Percentiles rank a stretch among this genome's conserved stretches.
phyloP scores from a whole-genome alignment of 306 rosid species.

The Cyclanthera cordifolia region DNA sequence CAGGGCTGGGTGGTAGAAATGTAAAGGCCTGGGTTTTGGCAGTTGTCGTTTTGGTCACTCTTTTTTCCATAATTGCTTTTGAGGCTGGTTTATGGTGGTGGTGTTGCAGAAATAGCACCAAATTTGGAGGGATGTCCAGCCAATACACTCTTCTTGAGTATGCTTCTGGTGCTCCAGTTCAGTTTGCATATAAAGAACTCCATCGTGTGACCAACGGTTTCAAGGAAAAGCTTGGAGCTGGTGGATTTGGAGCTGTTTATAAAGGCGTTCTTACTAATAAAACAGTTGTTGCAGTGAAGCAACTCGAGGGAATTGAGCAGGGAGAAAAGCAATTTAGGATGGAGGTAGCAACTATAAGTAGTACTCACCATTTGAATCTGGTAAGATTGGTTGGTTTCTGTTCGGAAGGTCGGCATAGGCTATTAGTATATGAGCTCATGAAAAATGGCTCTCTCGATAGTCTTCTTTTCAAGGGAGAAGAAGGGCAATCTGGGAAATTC shows the following conservation, averaged over 20 bases:
- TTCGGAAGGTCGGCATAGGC: constrained; percentile 75
- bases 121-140: constrained; percentile 47
- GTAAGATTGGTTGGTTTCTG: constrained; percentile 84
- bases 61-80: constrained; percentile 33
- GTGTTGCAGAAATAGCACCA: constrained; percentile 47
- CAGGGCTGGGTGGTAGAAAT: constrained; percentile 16
- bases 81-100: constrained; percentile 73
- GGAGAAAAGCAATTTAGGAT: constrained; percentile 84
- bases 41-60: constrained; percentile 38
- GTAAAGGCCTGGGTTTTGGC: constrained; percentile 38
- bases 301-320: constrained; percentile 72
- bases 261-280: constrained; percentile 51
- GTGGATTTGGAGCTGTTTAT: constrained; percentile 80
- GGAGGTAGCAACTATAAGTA: constrained; percentile 78
- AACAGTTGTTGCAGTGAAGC: constrained; percentile 76
- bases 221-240: constrained; percentile 85
- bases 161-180: constrained; percentile 89
- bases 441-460: constrained; percentile 65
- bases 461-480: constrained; percentile 35
- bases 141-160: constrained; percentile 88
- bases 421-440: constrained; percentile 80
- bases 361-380: constrained; percentile 85
- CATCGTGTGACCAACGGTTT: constrained; percentile 63
- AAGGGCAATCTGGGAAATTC: constrained; percentile 30
- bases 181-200: constrained; percentile 68